Evolutionary conservation across 495 filamentous ascomycete species (phyloP).

Genomic region (Lentithecium fluviatile): DNA sequence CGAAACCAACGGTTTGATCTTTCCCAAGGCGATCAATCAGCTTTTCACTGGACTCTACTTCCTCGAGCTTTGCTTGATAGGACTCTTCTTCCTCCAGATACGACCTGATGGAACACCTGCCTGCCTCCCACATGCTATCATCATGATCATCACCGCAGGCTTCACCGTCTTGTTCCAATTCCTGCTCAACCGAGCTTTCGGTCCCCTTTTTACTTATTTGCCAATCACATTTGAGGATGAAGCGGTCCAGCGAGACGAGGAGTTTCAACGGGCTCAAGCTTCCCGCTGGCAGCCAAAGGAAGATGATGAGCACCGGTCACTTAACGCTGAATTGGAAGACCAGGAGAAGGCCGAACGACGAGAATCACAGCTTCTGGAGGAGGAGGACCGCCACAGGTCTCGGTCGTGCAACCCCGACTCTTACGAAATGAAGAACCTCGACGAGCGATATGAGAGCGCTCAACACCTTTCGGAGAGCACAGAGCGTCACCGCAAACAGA

Average conservation of each 20-base stretch:
- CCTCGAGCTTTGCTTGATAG: constrained; percentile 88
- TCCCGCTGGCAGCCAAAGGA: constrained; percentile 50
- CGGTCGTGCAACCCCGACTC: constrained; percentile 11
- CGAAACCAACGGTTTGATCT: constrained; percentile 91
- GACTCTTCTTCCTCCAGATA: constrained; percentile 82
- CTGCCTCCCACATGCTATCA: constrained; percentile 79
- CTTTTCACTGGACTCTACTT: constrained; percentile 92
- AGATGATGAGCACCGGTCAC: constrained; percentile 51
- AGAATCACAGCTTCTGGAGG: constrained; percentile 59
- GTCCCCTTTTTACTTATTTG: constrained; percentile 81
- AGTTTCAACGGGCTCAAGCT: constrained; percentile 74
- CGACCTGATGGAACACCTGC: constrained; percentile 58
- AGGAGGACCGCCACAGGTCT: constrained; percentile 30
- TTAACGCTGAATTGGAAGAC: constrained; percentile 47
- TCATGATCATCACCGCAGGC: constrained; percentile 75
- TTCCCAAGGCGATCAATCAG: constrained; percentile 92
- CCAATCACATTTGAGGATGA: constrained; percentile 96
- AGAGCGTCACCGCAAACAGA: constrained; percentile 26
- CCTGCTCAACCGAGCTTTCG: constrained; percentile 80
- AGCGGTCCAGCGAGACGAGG: constrained; percentile 82
- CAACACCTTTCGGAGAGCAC: constrained; percentile 12
- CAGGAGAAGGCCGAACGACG: constrained; percentile 51
- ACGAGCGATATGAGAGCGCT: constrained; percentile 30
- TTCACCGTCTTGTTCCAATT: constrained; percentile 79
- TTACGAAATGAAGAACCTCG: constrained; percentile 29